Evolutionary conservation across 495 filamentous ascomycete genomes (phyloP), one percentile per base, ranked within the genome.

Genomic region (Viridothelium virens): DNA sequence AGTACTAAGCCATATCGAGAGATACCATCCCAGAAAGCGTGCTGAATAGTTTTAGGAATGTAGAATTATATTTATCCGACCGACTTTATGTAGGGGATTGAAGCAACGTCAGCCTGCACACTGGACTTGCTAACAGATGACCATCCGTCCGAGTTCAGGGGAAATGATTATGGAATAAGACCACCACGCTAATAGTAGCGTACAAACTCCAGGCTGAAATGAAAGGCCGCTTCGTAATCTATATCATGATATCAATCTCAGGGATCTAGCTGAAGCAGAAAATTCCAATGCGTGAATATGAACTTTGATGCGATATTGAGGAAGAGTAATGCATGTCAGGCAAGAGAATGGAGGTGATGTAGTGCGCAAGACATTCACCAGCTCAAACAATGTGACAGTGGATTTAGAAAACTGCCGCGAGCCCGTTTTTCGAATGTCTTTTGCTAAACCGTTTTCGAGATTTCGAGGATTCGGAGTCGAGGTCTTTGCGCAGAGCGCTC

Each of bases 371-470:
- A 25, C 25, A 25, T 25, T 25, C 25, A 25, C 25, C 5, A 34
- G 53, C 7, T 34, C 31, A 10, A 36, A 36, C 53, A 5, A 2
- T 7, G 7, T 6, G 25, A 59, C 9, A 14, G 25, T 6, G 53
- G 6, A 59, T 59, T 31, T 68, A 93, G 71, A 93, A 92, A 38
- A 89, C 89, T 44, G 91, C 87, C 12, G 91, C 90, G 36, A 96
- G 81, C 25, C 91, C 91, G 73, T 89, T 94, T 78, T 95, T 96
- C 7, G 89, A 92, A 77, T 94, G 90, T 67, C 92, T 82, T 74
- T 90, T 90, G 75, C 89, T 93, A 77, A 97, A 97, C 41, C 91
- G 82, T 74, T 95, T 91, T 63, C 86, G 83, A 70, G 84, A 83
- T 70, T 83, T 86, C 16, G 82, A 71, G 18, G 82, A 83, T 44